Base-by-base conservation (phyloP, 495 filamentous ascomycete species). In the Neurospora sp. region DNA sequence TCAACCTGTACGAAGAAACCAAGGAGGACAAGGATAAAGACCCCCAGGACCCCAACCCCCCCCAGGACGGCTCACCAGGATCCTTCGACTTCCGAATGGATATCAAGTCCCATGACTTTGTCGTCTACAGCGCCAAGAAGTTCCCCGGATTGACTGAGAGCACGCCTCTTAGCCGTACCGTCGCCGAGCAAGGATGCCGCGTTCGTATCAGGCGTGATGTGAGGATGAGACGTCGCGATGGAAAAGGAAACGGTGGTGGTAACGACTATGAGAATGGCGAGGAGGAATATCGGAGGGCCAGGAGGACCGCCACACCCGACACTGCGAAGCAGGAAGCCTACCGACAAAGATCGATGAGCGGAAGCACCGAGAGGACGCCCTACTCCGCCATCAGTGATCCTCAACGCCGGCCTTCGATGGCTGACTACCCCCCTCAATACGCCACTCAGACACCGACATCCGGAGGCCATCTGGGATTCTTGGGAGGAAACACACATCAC, bases 171-270 rank as follows among this genome's bases (percentile, higher is more conserved):
- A 98, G 95, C 77, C 90, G 94, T 61, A 90, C 92, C 45, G 94
- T 99, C 72, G 94, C 96, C 9, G 96, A 99, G 80, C 96, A 99
- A 81, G 96, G 96, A 48, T 99, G 96, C 80, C 94, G 96, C 73
- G 96, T 99, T 53, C 91, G 96, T 37, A 99, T 99, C 77, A 89
- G 96, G 73, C 92, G 96, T 74, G 96, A 99, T 86, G 96, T 99
- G 17, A 90, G 96, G 61, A 99, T 99, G 96, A 90, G 96, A 81
- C 89, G 94, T 73, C 90, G 93, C 31, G 92, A 94, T 40, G 88
- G 88, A 73, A 93, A 96, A 85, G 53, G 53, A 37, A 65, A 65
- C 53, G 14, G 53, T 35, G 86, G 90, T 65, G 88, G 89, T 42
- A 91, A 84, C 48, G 88, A 87, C 72, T 88, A 90, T 65, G 90